Base-by-base conservation (phyloP, 1,139 yeast genomes). In the Casaregolazyma suthepensis region DNA sequence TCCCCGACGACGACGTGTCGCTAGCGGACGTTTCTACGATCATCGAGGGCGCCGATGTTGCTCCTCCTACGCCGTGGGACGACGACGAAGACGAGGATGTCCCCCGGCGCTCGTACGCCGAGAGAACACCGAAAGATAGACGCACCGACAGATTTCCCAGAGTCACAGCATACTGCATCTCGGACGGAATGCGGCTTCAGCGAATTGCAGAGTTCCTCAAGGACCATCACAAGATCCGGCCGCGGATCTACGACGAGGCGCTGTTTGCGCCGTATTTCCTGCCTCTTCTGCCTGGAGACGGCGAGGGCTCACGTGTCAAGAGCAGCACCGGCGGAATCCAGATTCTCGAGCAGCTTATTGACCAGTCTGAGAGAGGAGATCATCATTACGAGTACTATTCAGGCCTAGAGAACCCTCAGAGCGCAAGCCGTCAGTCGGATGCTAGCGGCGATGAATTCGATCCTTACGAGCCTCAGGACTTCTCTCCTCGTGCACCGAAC, bases 381-480 rank as follows among this genome's bases (percentile, higher is more conserved):
- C 96, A 91, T 67, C 87, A 90, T 66, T 90, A 84, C 66, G 97
- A 90, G 64, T 91, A 88, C 66, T 90, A 84, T 64, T 85, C 96
- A 1, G 96, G 96, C 5, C 87, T 60, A n/a, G 70, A 66, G 45
- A 46, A 55, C 3, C 51, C 52, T 6, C 50, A 47, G 22, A 53
- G 46, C 9, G 51, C 43, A 17, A 82, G 59, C 80, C 85, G 0
- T 18, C 35, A 10, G 10, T 20, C 20, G 13, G n/a, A 17, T 43
- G 38, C 35, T 20, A 19, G 18, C 35, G 61, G 35, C n/a, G 62
- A 67, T 18, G 76, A 72, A 51, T 81, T 82, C 64, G 81, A 83
- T 62, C 87, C 87, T 0, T 76, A 83, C 12, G 87, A 82, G 61
- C 87, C 87, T 0, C 87, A 82, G 58, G 81, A 71, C 59, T 83